Evolutionary conservation across 352 stramenopile genomes (phyloP).

Genomic region (Globisporangium alternatum): DNA sequence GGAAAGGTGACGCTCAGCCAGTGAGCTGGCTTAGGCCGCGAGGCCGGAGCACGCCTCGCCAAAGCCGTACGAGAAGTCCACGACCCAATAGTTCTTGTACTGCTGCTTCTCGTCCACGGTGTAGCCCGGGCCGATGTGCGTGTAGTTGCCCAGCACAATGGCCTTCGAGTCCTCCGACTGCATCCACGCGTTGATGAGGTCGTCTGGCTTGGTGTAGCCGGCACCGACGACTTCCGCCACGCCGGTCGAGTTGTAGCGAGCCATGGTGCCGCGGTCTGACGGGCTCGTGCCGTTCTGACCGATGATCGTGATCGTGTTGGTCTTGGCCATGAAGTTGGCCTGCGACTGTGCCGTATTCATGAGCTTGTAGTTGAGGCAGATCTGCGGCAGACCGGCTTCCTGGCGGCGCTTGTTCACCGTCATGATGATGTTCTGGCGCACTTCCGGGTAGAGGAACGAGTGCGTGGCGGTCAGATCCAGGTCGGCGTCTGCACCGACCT

Average conservation of each 20-base stretch:
- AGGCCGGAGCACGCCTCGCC: conserved; percentile 14
- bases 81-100: conserved; percentile 29
- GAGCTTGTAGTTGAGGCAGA: conserved; percentile 24
- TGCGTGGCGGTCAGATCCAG: not conserved
- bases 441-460: conserved; percentile 6
- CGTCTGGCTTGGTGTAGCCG: conserved; percentile 19
- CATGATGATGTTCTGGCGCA: conserved; percentile 16
- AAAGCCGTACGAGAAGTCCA: conserved; percentile 21
- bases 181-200: conserved; percentile 27
- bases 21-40: not conserved
- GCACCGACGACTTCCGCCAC: conserved; percentile 29
- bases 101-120: conserved; percentile 19
- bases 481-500: conserved; percentile 8
- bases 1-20: not conserved
- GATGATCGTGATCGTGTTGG: conserved; percentile 18
- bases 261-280: conserved; percentile 20
- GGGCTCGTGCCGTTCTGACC: conserved; percentile 19
- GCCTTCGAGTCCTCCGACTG: conserved; percentile 8
- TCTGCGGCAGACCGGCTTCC: conserved; percentile 1
- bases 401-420: conserved; percentile 11
- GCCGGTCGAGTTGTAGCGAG: conserved; percentile 29
- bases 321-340: conserved; percentile 22
- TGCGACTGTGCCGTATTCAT: conserved; percentile 23
- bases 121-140: conserved; percentile 29
- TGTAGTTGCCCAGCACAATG: conserved; percentile 28